Conservation (phyloP, 2,329 filamentous ascomycete genomes). For the Annulohypoxylon truncatum region DNA sequence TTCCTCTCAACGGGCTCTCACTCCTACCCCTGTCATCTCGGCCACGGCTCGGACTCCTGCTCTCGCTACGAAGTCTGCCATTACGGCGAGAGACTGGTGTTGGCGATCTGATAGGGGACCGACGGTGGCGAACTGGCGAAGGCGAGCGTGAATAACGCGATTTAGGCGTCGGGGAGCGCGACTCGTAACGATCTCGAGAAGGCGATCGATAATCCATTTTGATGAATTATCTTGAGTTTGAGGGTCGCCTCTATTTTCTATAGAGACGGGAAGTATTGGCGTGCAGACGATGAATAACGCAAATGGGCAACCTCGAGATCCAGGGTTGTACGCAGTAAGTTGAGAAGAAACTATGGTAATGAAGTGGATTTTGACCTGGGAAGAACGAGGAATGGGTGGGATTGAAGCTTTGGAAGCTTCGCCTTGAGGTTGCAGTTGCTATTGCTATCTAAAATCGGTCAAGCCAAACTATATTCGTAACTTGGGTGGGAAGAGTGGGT, state of each 20-base stretch:
- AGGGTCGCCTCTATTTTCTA: not conserved
- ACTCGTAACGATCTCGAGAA: conserved; percentile 46
- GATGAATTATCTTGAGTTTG: not conserved
- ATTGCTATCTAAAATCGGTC: not conserved
- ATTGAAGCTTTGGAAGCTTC: not conserved
- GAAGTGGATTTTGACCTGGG: not conserved
- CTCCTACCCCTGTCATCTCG: conserved; percentile 43
- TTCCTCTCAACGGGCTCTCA: conserved; percentile 48
- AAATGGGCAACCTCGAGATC: not conserved
- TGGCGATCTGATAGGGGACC: conserved; percentile 47
- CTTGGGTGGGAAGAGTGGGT: not conserved
- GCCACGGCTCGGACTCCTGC: conserved; percentile 43
- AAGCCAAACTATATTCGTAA: not conserved
- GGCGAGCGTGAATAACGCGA: conserved; percentile 55
- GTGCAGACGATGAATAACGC: not conserved
- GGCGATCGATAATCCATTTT: conserved; percentile 50
- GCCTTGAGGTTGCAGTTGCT: not conserved
- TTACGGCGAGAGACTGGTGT: conserved; percentile 52
- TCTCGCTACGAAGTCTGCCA: conserved; percentile 49
- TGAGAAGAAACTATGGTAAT: not conserved
- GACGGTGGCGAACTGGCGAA: conserved; percentile 46
- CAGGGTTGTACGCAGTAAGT: not conserved
- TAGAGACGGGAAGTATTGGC: too few species aligned
- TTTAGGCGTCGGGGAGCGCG: conserved; percentile 52
- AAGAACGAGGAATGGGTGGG: not conserved